These are phyloP conservation scores for Silene conica DNA, from an alignment of 148 eudicot genomes.

Conservation along the genomic window DNA sequence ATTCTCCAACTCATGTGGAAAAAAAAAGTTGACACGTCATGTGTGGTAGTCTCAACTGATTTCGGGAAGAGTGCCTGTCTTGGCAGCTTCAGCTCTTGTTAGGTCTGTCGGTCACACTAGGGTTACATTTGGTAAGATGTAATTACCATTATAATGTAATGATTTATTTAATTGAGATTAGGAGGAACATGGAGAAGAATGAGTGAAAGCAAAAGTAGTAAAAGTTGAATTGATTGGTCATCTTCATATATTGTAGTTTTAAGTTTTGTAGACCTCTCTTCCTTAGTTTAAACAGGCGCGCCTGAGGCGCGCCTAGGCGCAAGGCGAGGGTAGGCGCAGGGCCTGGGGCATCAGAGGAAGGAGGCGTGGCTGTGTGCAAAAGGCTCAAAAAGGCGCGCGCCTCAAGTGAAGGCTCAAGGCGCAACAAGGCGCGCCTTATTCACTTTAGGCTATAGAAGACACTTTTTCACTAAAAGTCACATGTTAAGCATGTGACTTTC, in stretches of 20 bases:
- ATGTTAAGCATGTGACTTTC: too few species aligned
- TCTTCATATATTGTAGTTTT: neutral
- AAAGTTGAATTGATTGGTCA: neutral
- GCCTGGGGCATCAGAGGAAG: too few species aligned
- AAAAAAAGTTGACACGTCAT: neutral
- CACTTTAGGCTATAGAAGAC: too few species aligned
- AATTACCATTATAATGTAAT: neutral
- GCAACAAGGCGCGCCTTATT: too few species aligned
- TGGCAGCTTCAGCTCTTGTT: neutral
- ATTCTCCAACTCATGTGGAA: neutral
- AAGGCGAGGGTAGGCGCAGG: too few species aligned
- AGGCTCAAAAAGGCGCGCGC: too few species aligned
- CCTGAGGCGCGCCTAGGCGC: too few species aligned
- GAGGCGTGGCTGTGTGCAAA: too few species aligned
- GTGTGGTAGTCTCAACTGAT: neutral
- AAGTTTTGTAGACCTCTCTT: too few species aligned
- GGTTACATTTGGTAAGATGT: neutral
- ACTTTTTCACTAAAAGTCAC: too few species aligned
- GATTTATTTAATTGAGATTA: neutral
- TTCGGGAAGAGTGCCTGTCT: neutral
- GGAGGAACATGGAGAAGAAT: neutral
- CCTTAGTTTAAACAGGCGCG: too few species aligned
- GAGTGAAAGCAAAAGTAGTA: neutral
- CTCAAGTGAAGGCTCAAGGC: too few species aligned
- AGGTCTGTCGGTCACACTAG: neutral